Base-by-base conservation (phyloP, 352 stramenopile species). In the Phytophthora sp. region DNA sequence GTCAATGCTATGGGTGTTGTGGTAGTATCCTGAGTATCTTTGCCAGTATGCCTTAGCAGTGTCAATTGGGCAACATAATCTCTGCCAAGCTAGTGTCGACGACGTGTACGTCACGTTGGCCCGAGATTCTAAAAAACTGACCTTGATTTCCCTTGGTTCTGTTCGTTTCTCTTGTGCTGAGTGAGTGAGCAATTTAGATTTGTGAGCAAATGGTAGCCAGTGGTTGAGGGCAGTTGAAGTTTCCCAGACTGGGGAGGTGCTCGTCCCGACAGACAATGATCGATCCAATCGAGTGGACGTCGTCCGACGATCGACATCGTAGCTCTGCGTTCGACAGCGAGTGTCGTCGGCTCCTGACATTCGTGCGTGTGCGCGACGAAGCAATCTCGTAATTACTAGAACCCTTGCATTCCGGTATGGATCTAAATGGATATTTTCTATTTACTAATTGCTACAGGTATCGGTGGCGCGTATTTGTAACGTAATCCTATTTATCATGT, bases 141-240 rank as follows among this genome's bases (percentile, higher is more conserved):
- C 18, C 52, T 63, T 45, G 13, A 31, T 18, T 29, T 30, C 29
- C n/a, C n/a, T n/a, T n/a, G n/a, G n/a, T n/a, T n/a, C n/a, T n/a
- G n/a, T n/a, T 42, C 8, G 27, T 47, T 12, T 39, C 50, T n/a
- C 9, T 65, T 42, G 35, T 7, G 3, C 3, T 42, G 35, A 20
- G 11, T 21, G n/a, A 7, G 36, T 20, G 16, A 42, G 13, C 15
- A 6, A 18, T 42, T 42, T 16, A 11, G 24, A n/a, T n/a, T n/a
- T n/a, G n/a, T n/a, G n/a, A n/a, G n/a, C n/a, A n/a, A n/a, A n/a
- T n/a, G n/a, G 2, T 11, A 33, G 29, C 29, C 38, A 60, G 7
- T 66, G 38, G 23, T 57, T 66, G n/a, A n/a, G n/a, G n/a, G n/a
- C n/a, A n/a, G 58, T 63, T 68, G 57, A 63, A 66, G 56, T 47